Conservation (phyloP, 2,329 filamentous ascomycete species). For the Colletotrichum paranaense region DNA sequence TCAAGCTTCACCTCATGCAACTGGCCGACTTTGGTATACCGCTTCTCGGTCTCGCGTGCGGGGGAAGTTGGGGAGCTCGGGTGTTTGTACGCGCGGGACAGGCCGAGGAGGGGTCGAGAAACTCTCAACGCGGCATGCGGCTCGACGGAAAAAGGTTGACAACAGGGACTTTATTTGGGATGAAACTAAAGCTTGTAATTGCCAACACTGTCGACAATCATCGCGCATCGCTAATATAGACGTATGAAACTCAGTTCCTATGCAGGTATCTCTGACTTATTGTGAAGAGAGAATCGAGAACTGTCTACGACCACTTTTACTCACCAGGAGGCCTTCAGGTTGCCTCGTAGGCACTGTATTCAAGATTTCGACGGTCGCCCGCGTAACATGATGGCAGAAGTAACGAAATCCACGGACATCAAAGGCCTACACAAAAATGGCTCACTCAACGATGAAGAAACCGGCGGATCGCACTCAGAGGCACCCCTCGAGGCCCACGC, state of each 20-base stretch:
- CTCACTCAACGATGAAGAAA: slow-evolving; percentile 3
- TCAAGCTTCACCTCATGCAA: slow-evolving; percentile 10
- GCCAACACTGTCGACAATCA: background rate
- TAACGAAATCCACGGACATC: background rate
- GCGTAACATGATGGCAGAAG: background rate
- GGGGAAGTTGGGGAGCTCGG: slow-evolving; percentile 6
- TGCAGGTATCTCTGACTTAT: too few species aligned
- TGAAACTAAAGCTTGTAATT: background rate
- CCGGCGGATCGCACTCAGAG: background rate
- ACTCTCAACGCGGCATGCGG: background rate
- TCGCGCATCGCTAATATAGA: background rate
- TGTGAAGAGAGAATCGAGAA: too few species aligned
- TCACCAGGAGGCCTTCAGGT: too few species aligned
- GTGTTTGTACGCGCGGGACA: background rate
- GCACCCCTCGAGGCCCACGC: background rate
- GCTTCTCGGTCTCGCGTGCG: slow-evolving; percentile 2
- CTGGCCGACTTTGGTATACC: background rate
- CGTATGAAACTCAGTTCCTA: too few species aligned
- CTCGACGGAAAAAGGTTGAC: background rate
- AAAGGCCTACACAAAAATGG: background rate
- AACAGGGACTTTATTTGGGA: background rate
- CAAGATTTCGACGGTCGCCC: too few species aligned
- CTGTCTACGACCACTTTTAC: too few species aligned
- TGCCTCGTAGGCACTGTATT: too few species aligned
- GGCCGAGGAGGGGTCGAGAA: background rate